Conservation (phyloP, 805 yeast genomes). For the Starmerella potacharoeniae region DNA sequence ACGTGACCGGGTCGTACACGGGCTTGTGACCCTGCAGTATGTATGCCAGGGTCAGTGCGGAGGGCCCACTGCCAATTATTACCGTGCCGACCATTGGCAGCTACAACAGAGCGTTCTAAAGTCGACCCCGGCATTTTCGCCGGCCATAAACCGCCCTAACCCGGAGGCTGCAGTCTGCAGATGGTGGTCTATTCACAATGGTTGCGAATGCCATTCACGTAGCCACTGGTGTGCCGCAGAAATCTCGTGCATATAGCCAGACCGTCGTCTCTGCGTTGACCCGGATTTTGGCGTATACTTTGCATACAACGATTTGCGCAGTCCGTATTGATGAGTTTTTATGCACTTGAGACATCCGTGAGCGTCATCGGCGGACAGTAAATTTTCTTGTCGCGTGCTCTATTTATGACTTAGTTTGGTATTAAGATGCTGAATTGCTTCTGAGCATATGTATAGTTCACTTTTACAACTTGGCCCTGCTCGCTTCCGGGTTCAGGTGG, state of each 20-base stretch:
- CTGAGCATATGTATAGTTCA: too few relatives aligned
- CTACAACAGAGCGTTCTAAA: not conserved
- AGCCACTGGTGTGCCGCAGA: too few relatives aligned
- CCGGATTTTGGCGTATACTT: too few relatives aligned
- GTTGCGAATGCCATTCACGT: too few relatives aligned
- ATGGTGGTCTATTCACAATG: not conserved
- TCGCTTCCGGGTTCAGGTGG: conserved; percentile 26
- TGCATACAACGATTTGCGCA: too few relatives aligned
- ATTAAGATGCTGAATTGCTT: not conserved
- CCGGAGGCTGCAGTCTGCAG: not conserved
- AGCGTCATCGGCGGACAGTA: too few relatives aligned
- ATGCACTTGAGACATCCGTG: too few relatives aligned
- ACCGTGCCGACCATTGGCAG: conserved; percentile 3
- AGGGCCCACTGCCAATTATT: conserved; percentile 27
- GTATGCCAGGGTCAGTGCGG: conserved; percentile 27
- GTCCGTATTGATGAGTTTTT: too few relatives aligned
- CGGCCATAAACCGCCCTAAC: not conserved
- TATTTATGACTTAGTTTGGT: too few relatives aligned
- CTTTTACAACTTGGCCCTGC: conserved; percentile 18
- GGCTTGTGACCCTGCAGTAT: conserved; percentile 28
- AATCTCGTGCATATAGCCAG: too few relatives aligned
- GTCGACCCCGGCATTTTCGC: not conserved
- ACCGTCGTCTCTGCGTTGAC: too few relatives aligned
- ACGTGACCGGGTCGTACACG: conserved; percentile 20
- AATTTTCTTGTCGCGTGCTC: too few relatives aligned